Conservation (phyloP, 148 eudicot genomes). For the Rhododendron molle region DNA sequence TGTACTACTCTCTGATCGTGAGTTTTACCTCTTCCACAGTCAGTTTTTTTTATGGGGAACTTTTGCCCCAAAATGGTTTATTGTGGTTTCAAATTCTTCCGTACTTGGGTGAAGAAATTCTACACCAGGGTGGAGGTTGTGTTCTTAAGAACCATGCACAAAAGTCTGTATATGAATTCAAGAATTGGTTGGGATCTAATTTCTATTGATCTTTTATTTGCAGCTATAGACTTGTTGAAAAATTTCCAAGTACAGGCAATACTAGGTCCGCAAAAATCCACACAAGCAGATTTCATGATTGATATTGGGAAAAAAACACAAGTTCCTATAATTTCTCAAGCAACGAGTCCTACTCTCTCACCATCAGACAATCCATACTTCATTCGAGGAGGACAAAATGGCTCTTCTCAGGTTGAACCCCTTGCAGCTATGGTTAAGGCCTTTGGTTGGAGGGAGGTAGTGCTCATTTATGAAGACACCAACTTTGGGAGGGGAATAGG, state of each 20-base stretch:
- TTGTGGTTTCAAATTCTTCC: too few species aligned
- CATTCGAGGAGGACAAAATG: conserved; percentile 37
- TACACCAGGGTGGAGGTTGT: too few species aligned
- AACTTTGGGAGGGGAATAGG: conserved; percentile 42
- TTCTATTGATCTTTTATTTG: background rate
- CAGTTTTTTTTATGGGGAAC: too few species aligned
- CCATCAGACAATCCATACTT: conserved; percentile 46
- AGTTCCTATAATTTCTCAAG: conserved; percentile 57
- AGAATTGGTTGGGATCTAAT: background rate
- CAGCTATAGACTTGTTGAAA: conserved; percentile 53
- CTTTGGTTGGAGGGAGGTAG: conserved; percentile 57
- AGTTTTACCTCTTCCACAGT: too few species aligned
- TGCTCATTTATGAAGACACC: conserved; percentile 41
- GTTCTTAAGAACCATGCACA: too few species aligned
- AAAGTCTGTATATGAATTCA: too few species aligned
- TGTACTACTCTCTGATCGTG: too few species aligned
- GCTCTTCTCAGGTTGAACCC: conserved; percentile 46
- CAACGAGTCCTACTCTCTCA: conserved; percentile 54
- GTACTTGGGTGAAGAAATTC: too few species aligned
- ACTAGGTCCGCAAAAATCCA: conserved; percentile 50
- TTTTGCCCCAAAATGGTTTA: too few species aligned
- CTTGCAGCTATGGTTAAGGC: conserved; percentile 45
- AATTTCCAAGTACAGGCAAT: conserved; percentile 51
- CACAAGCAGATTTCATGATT: conserved; percentile 49
- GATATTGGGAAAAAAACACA: conserved; percentile 39